Percentiles rank a stretch among this genome's conserved stretches.
phyloP scores from a whole-genome alignment of 225 moss, liverwort and hornwort genomes.

The Anthoceros angustus region DNA sequence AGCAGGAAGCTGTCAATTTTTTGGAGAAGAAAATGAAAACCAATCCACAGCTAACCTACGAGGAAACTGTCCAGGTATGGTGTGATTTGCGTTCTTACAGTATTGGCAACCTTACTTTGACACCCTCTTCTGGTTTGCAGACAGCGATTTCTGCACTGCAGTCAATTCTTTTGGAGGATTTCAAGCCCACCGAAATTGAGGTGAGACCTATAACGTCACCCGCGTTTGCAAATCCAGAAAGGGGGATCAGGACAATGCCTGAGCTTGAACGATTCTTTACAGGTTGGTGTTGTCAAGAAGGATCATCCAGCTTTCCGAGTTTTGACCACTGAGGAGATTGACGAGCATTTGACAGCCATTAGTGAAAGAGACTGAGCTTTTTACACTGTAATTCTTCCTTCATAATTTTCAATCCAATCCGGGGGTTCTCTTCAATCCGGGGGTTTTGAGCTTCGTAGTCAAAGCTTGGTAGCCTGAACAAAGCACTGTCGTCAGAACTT shows the following conservation, averaged over 20 bases:
- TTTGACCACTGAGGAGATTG: constrained; percentile 38
- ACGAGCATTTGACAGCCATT: constrained; percentile 47
- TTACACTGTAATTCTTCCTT: neutral
- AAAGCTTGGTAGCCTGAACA: no score
- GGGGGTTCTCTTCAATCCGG: no score
- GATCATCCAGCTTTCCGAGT: constrained; percentile 27
- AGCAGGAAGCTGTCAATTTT: constrained; percentile 85
- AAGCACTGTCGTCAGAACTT: no score
- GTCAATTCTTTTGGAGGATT: constrained; percentile 68
- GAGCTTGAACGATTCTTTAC: neutral
- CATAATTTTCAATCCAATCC: no score
- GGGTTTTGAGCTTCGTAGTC: no score
- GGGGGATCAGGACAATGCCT: neutral
- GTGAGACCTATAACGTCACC: constrained; percentile 10
- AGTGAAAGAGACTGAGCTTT: constrained; percentile 32
- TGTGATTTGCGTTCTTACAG: neutral
- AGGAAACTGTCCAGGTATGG: constrained; percentile 79
- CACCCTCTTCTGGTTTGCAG: constrained; percentile 13
- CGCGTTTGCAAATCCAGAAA: neutral
- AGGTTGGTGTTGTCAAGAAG: constrained; percentile 42
- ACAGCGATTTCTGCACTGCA: constrained; percentile 60
- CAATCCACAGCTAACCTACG: constrained; percentile 62
- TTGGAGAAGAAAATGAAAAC: constrained; percentile 80
- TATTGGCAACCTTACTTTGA: neutral
- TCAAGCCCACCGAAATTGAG: constrained; percentile 84